These are phyloP conservation scores for Theileria annulata DNA, from an alignment of 169 alveolate genomes.

Conservation along the genomic window DNA sequence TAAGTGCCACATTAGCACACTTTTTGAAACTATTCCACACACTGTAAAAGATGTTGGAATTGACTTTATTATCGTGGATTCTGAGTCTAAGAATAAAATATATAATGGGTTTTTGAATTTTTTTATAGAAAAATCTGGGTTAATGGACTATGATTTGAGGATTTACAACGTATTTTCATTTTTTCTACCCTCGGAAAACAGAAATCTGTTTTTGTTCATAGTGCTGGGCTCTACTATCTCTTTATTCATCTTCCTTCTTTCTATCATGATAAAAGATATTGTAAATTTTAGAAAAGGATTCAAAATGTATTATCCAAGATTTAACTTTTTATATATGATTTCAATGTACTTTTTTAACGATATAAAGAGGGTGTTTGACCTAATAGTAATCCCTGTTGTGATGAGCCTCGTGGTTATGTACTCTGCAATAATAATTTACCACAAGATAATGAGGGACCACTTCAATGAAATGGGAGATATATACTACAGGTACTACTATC, in stretches of 20 bases:
- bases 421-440: neutral
- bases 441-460: neutral
- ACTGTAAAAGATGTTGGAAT: constrained; percentile 18
- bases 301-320: constrained; percentile 4
- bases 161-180: constrained; percentile 26
- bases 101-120: constrained; percentile 26
- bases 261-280: constrained; percentile 19
- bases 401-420: neutral
- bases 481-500: constrained; percentile 10
- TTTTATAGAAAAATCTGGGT: constrained; percentile 37
- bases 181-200: constrained; percentile 25
- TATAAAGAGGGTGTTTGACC: constrained; percentile 28
- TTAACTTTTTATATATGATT: neutral
- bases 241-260: constrained; percentile 12
- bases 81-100: constrained; percentile 23
- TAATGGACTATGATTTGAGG: constrained; percentile 22
- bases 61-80: constrained; percentile 36
- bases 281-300: constrained; percentile 19
- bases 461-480: neutral
- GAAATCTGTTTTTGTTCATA: constrained; percentile 3
- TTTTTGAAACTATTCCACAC: constrained; percentile 50
- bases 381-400: constrained; percentile 23
- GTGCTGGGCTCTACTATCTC: constrained; percentile 11
- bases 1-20: constrained; percentile 12
- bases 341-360: constrained; percentile 49